Conservation (phyloP, 1,284 basidiomycete species). For the Lignosus rhinocerotis region DNA sequence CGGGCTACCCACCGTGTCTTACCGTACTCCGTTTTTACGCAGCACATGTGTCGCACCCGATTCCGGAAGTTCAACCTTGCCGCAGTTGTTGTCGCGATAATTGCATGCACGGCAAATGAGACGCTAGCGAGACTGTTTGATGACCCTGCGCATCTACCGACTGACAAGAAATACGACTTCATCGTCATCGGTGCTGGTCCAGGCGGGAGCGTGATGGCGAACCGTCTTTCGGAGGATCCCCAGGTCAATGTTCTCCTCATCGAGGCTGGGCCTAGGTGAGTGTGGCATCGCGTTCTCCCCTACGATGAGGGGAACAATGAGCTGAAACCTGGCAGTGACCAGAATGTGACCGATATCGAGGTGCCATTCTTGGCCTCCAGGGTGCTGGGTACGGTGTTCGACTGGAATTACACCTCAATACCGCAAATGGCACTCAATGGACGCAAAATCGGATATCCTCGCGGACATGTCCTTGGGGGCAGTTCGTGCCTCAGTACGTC, state of each 20-base stretch:
- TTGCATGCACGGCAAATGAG: background rate
- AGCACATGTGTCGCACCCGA: too few relatives aligned
- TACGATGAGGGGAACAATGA: too few relatives aligned
- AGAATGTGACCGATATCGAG: slow-evolving; percentile 21
- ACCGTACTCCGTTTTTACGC: too few relatives aligned
- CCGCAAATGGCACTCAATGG: slow-evolving; percentile 29
- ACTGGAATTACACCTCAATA: slow-evolving; percentile 29
- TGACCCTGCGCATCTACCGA: background rate
- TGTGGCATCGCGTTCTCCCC: background rate
- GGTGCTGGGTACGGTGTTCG: slow-evolving; percentile 16
- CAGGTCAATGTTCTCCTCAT: slow-evolving; percentile 21
- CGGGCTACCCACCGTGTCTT: too few relatives aligned
- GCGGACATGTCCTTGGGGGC: slow-evolving; percentile 30
- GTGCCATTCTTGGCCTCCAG: slow-evolving; percentile 27
- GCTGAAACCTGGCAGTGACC: slow-evolving; percentile 22
- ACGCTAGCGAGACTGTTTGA: background rate
- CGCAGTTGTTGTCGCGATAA: too few relatives aligned
- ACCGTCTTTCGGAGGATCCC: slow-evolving; percentile 23
- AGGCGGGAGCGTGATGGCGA: slow-evolving; percentile 23
- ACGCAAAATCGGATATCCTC: slow-evolving; percentile 25
- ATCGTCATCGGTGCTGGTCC: slow-evolving; percentile 9
- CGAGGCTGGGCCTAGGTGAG: slow-evolving; percentile 23
- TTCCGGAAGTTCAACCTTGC: too few relatives aligned
- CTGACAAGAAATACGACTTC: slow-evolving; percentile 7
- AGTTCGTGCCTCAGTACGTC: slow-evolving; percentile 27